Base-by-base conservation (phyloP, 139 green algal genomes). In the Chlamydomonas schloesseri region DNA sequence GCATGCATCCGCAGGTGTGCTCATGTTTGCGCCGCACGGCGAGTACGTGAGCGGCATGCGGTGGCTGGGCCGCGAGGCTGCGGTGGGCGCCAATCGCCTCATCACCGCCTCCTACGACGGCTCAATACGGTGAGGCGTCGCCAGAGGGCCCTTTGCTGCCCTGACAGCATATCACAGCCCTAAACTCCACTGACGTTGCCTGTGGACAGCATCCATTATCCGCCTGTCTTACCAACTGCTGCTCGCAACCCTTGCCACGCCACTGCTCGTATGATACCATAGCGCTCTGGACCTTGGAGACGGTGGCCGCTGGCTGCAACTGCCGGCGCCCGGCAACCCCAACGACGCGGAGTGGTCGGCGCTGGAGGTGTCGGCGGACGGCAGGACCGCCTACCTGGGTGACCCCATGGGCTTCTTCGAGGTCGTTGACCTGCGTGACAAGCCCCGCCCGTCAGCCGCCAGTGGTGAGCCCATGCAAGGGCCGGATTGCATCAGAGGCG, bases 91-190 rank as follows among this genome's bases (percentile, higher is more conserved):
- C n/a, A 23, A 57, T 29, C 83, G 72, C 33, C 91, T 97, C 68
- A 81, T 95, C 62, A 95, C 90, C 0, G 76, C 79, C 26, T 87
- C 77, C 2, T 97, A 97, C 71, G 95, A 97, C 81, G 95, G 95
- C 42, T 93, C 87, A 0, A 62, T 97, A 34, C 85, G 94, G 79
- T 85, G 47, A 3, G 64, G 20, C 20, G 20, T 20, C 58, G 58
- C 20, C 58, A 65, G 20, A 6, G 58, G 20, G 17, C 20, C 20
- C 20, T 65, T 29, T 26, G 6, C 20, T 65, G 58, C n/a, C n/a
- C n/a, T n/a, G n/a, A n/a, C n/a, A n/a, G n/a, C n/a, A n/a, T 57
- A 57, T 11, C 11, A 57, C 50, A 11, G 14, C 11, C 50, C 11
- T 57, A 14, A 11, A 57, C 11, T 11, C 14, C 50, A 57, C 11